phyloP scores from a whole-genome alignment of 441 rosid genomes.

The Pelargonium australe region DNA sequence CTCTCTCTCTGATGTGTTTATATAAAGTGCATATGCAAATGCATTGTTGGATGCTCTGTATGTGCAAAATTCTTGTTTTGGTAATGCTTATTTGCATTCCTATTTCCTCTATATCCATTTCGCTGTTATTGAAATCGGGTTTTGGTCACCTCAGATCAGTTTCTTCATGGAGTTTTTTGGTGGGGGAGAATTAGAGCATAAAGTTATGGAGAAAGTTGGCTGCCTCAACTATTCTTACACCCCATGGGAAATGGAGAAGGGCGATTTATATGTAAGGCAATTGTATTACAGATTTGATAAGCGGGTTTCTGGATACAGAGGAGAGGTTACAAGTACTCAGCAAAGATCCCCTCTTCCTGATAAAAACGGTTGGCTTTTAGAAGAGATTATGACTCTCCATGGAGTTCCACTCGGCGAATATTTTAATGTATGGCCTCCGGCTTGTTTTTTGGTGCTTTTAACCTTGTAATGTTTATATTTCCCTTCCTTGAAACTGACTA shows the following conservation, averaged over 20 bases:
- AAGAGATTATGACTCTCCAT: conserved; percentile 91
- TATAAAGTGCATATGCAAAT: background rate
- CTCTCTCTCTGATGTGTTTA: too few species aligned
- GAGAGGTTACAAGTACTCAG: conserved; percentile 92
- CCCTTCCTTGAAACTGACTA: conserved; percentile 8
- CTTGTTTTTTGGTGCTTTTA: background rate
- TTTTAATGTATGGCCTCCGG: conserved; percentile 44
- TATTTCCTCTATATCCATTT: background rate
- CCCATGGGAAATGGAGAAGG: conserved; percentile 87
- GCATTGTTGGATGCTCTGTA: background rate
- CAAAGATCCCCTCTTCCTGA: conserved; percentile 67
- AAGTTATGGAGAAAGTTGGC: conserved; percentile 82
- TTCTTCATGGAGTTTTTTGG: conserved; percentile 68
- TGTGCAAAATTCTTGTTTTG: background rate
- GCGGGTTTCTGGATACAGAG: conserved; percentile 60
- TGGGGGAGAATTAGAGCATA: conserved; percentile 76
- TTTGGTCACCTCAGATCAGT: conserved; percentile 38
- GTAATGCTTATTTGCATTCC: background rate
- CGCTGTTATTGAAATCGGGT: background rate
- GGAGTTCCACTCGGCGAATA: conserved; percentile 88
- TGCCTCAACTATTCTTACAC: conserved; percentile 74
- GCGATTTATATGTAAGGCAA: conserved; percentile 73
- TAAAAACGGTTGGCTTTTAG: conserved; percentile 69
- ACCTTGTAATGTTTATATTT: background rate
- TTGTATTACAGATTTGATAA: conserved; percentile 71